Evolutionary conservation across 2,329 filamentous ascomycete species (phyloP).

Genomic region (Trichoderma guizhouense): DNA sequence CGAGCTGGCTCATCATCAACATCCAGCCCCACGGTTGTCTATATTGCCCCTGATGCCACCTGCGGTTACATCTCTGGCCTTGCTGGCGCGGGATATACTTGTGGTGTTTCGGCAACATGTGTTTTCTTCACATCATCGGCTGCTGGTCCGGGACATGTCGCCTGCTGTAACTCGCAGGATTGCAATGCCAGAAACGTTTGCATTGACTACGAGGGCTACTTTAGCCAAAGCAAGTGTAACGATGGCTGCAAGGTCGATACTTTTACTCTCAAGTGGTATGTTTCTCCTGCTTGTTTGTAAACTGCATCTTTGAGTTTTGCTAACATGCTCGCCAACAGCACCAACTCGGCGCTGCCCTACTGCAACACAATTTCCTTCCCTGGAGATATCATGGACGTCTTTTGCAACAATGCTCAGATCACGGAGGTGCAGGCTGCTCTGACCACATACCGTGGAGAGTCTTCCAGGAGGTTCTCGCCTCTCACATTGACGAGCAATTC

Average conservation of each 20-base stretch:
- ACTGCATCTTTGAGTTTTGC: background rate
- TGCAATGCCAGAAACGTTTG: conserved; percentile 39
- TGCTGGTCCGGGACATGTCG: conserved; percentile 35
- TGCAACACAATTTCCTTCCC: conserved; percentile 47
- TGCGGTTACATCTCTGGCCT: conserved; percentile 48
- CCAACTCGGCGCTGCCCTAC: conserved; percentile 33
- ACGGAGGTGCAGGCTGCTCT: conserved; percentile 35
- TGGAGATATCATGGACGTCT: conserved; percentile 42
- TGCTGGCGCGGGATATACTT: conserved; percentile 40
- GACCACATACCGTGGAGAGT: conserved; percentile 42
- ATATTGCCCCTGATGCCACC: conserved; percentile 48
- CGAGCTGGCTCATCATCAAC: conserved; percentile 17
- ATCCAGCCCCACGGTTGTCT: conserved; percentile 28
- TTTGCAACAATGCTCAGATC: conserved; percentile 37
- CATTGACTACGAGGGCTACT: conserved; percentile 37
- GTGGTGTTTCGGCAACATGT: conserved; percentile 35
- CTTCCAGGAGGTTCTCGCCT: conserved; percentile 28
- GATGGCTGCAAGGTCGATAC: conserved; percentile 39
- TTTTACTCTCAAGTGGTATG: conserved; percentile 46
- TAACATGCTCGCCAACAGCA: conserved; percentile 30
- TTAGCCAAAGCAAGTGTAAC: conserved; percentile 37
- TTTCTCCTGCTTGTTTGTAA: background rate
- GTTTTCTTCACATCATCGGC: conserved; percentile 37
- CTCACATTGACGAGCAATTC: conserved; percentile 11
- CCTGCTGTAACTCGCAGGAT: conserved; percentile 38